Percentiles rank a stretch among this genome's conserved stretches.
Evolutionary conservation across 371 early-diverging fungal species (phyloP).

Genomic region (Batrachochytrium dendrobatidis): DNA sequence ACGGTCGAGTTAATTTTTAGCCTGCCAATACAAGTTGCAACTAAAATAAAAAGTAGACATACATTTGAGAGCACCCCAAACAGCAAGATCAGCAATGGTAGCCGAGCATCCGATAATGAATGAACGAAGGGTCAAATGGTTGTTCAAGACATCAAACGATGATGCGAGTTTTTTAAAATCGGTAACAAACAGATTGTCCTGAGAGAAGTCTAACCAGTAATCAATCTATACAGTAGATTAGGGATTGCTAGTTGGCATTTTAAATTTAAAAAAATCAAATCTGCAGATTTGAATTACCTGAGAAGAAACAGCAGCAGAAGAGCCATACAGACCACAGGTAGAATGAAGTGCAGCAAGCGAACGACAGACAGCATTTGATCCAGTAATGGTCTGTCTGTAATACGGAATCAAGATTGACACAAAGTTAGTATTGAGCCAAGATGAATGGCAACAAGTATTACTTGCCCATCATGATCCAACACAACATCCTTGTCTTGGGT

Average conservation of each 20-base stretch:
- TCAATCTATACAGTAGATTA: slow-evolving; percentile 17
- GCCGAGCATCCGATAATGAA: slow-evolving; percentile 73
- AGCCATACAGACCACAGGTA: not conserved
- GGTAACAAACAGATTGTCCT: slow-evolving; percentile 45
- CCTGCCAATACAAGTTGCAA: not conserved
- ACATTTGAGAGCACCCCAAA: slow-evolving; percentile 84
- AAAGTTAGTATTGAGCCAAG: not conserved
- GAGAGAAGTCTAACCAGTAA: slow-evolving; percentile 51
- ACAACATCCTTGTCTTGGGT: not conserved
- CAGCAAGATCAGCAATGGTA: slow-evolving; percentile 73
- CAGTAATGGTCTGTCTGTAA: not conserved
- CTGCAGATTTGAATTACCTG: not conserved
- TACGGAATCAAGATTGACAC: not conserved
- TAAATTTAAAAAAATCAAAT: not conserved
- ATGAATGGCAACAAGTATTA: not conserved
- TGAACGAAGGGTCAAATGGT: slow-evolving; percentile 56
- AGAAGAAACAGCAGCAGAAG: not conserved
- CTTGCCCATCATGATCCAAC: not conserved
- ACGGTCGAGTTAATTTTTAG: not conserved
- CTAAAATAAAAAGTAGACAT: not conserved
- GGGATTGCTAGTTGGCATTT: not conserved
- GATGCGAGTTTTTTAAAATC: slow-evolving; percentile 68
- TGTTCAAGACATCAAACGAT: slow-evolving; percentile 32
- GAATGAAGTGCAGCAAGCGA: not conserved
- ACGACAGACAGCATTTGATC: not conserved